A percentile compares a stretch with the other conserved stretches of the same genome.
These are phyloP conservation scores for Aspergillus sp. DNA, from an alignment of 2,329 filamentous ascomycete species.

Conservation along the genomic window DNA sequence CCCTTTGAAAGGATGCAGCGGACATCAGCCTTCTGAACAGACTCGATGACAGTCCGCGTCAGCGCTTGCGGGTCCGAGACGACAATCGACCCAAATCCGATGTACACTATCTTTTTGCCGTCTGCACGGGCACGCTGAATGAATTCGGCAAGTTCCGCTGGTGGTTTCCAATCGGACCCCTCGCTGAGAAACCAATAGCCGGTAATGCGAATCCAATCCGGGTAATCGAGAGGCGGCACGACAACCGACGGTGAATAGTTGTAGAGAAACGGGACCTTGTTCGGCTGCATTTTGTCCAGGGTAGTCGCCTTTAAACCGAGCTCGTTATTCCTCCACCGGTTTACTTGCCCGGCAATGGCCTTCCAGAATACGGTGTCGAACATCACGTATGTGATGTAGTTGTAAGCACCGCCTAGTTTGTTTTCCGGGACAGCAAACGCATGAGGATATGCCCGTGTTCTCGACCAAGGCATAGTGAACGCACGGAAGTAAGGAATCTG, in stretches of 20 bases:
- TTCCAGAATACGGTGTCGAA: conserved; percentile 98
- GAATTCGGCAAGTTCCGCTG: conserved; percentile 68
- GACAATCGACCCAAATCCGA: conserved; percentile 94
- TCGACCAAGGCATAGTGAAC: conserved; percentile 98
- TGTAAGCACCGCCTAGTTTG: conserved; percentile 93
- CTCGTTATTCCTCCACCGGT: conserved; percentile 79
- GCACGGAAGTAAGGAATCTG: conserved; percentile 92
- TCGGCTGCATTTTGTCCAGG: conserved; percentile 85
- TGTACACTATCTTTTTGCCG: conserved; percentile 87
- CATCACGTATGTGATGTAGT: conserved; percentile 90
- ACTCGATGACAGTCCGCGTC: conserved; percentile 88
- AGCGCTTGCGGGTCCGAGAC: conserved; percentile 82
- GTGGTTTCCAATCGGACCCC: conserved; percentile 61
- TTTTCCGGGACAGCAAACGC: conserved; percentile 88
- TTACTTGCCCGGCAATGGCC: conserved; percentile 82
- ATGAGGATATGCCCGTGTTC: conserved; percentile 90
- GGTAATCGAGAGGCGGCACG: conserved; percentile 88
- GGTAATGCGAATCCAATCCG: conserved; percentile 94
- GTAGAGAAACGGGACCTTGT: conserved; percentile 97
- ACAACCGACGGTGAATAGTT: conserved; percentile 94
- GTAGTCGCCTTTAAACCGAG: conserved; percentile 73
- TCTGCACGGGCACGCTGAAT: conserved; percentile 76
- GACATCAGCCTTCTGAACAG: conserved; percentile 83
- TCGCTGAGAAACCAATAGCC: conserved; percentile 98
- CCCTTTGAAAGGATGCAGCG: conserved; percentile 93